A percentile compares a stretch with the other conserved stretches of the same genome.
These are phyloP conservation scores for Penicillium psychrofluorescens DNA, from an alignment of 495 filamentous ascomycete genomes.

Conservation along the genomic window DNA sequence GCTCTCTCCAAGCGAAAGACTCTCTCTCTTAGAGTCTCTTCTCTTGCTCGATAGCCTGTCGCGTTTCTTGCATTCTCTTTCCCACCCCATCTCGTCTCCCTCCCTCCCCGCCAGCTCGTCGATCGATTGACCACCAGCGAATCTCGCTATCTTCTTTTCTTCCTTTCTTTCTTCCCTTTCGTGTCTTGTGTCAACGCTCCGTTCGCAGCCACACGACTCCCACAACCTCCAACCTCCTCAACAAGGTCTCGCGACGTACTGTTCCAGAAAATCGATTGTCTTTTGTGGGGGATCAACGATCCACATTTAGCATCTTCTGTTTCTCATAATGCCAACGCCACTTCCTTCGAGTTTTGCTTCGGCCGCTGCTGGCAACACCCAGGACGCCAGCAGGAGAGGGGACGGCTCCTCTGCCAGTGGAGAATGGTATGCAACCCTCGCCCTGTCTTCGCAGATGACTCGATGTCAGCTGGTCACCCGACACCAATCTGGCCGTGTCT, in stretches of 20 bases:
- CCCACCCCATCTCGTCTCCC: neutral
- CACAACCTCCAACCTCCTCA: slow-evolving; percentile 10
- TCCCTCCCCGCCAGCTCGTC: slow-evolving; percentile 1
- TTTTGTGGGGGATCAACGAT: slow-evolving; percentile 15
- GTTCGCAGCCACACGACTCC: slow-evolving; percentile 20
- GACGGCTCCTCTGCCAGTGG: slow-evolving; percentile 43
- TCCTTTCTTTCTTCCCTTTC: slow-evolving; percentile 3
- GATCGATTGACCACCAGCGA: slow-evolving; percentile 13
- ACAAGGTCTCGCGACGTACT: slow-evolving; percentile 17
- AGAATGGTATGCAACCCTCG: slow-evolving; percentile 45
- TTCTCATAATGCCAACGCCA: slow-evolving; percentile 61
- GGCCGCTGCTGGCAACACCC: slow-evolving; percentile 67
- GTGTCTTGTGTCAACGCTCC: slow-evolving; percentile 17
- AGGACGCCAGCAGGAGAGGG: slow-evolving; percentile 45
- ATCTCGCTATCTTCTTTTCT: slow-evolving; percentile 9
- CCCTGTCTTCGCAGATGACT: slow-evolving; percentile 2
- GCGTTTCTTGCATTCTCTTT: slow-evolving; percentile 19
- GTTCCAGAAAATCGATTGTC: slow-evolving; percentile 12
- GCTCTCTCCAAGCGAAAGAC: slow-evolving; percentile 24
- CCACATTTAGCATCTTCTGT: slow-evolving; percentile 9
- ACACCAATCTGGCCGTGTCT: too few relatives aligned
- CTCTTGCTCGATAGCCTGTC: slow-evolving; percentile 20
- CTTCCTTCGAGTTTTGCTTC: slow-evolving; percentile 79
- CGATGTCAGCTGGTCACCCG: too few relatives aligned
- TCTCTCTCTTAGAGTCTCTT: slow-evolving; percentile 23